These are phyloP conservation scores for Lachancea fermentati DNA, from an alignment of 805 yeast species.

Conservation along the genomic window DNA sequence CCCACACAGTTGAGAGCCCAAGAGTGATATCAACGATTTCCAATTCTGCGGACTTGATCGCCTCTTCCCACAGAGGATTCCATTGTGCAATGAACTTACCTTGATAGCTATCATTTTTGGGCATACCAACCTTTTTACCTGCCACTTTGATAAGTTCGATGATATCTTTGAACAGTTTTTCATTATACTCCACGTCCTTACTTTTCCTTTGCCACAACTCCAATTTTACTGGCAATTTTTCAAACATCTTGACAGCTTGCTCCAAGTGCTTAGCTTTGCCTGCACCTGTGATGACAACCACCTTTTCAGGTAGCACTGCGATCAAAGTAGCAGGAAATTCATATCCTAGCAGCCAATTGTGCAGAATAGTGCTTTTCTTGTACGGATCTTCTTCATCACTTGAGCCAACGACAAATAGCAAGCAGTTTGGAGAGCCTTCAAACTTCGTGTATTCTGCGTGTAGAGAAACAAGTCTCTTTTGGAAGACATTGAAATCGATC, in stretches of 20 bases:
- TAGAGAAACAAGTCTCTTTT: constrained; percentile 25
- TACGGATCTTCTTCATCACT: constrained; percentile 85
- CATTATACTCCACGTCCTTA: constrained; percentile 75
- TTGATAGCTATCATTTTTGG: constrained; percentile 68
- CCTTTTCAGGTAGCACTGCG: constrained; percentile 52
- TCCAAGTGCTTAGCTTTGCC: constrained; percentile 76
- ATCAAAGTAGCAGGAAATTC: constrained; percentile 92
- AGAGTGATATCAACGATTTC: constrained; percentile 45
- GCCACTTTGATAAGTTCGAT: constrained; percentile 38
- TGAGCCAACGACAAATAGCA: constrained; percentile 75
- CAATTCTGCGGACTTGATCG: constrained; percentile 37
- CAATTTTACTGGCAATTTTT: constrained; percentile 44
- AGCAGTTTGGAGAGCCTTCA: constrained; percentile 36
- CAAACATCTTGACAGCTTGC: constrained; percentile 29
- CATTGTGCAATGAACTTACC: constrained; percentile 87
- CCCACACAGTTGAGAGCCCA: constrained; percentile 55
- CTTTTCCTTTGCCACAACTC: constrained; percentile 63
- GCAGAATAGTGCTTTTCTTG: constrained; percentile 79
- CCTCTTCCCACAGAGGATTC: constrained; percentile 41
- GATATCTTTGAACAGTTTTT: constrained; percentile 55
- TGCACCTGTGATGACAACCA: constrained; percentile 67
- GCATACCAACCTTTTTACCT: constrained; percentile 55
- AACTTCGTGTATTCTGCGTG: constrained; percentile 24
- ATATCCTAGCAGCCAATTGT: constrained; percentile 88
- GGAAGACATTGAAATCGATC: constrained; percentile 27